These are phyloP conservation scores for Chlorella sp. DNA, from an alignment of 139 green algal species.

Conservation along the genomic window DNA sequence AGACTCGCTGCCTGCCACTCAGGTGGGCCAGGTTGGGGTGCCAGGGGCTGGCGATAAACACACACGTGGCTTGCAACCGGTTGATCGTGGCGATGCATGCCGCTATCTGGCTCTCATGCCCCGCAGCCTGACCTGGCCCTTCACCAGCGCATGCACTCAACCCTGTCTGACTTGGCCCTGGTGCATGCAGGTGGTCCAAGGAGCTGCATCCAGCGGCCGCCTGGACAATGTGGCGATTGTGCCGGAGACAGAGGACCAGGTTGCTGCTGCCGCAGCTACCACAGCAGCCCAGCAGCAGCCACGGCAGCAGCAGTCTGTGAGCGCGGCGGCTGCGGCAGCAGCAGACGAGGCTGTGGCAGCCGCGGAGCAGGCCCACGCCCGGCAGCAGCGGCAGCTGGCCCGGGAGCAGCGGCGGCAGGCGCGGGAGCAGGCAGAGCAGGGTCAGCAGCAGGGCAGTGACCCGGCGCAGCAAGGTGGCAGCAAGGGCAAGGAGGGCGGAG, in stretches of 20 bases:
- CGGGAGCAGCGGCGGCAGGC: not conserved
- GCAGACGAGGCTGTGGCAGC: not conserved
- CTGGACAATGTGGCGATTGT: not conserved
- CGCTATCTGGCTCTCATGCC: no score
- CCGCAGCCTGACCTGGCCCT: no score
- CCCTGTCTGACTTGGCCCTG: no score
- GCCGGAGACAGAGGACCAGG: conserved; percentile 20
- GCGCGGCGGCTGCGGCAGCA: not conserved
- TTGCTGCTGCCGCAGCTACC: not conserved
- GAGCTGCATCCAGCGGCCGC: not conserved
- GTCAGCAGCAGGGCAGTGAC: not conserved
- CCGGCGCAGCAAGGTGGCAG: no score
- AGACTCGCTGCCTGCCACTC: conserved; percentile 12
- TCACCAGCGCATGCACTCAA: no score
- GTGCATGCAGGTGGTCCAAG: not conserved
- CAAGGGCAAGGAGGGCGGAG: not conserved
- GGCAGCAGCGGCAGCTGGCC: not conserved
- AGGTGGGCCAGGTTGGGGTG: not conserved
- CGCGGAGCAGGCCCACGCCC: not conserved
- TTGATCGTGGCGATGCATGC: no score
- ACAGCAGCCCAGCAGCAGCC: no score
- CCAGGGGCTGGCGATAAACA: no score
- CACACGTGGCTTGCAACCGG: no score
- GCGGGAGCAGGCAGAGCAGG: not conserved
- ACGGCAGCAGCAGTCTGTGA: not conserved